Conservation (phyloP, 148 eudicot species). For the Silene conica region DNA sequence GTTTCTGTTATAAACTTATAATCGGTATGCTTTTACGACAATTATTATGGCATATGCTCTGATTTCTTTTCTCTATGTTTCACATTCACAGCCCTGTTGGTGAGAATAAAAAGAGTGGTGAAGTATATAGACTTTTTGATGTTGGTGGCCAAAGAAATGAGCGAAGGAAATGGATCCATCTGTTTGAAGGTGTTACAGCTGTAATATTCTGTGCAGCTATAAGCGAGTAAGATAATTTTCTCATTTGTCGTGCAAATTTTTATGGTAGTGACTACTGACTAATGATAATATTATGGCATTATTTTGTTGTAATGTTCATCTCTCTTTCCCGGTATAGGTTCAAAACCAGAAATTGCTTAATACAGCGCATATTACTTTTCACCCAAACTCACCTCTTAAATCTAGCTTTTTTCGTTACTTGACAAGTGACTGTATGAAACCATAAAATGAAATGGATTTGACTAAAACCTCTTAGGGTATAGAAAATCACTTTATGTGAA, state of each 20-base stretch:
- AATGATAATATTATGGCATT: neutral
- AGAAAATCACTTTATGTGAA: neutral
- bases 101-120: conserved; percentile 92
- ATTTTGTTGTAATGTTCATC: neutral
- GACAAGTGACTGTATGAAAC: neutral
- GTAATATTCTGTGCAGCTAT: conserved; percentile 96
- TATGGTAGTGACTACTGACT: neutral
- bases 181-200: conserved; percentile 98
- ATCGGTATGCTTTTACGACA: neutral
- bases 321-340: neutral
- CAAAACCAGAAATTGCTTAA: neutral
- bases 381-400: neutral
- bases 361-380: neutral
- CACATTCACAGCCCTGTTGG: conserved; percentile 79
- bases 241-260: neutral
- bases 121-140: conserved; percentile 91
- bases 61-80: neutral
- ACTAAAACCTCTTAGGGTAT: conserved; percentile 1
- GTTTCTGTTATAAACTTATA: neutral
- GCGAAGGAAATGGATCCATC: conserved; percentile 99
- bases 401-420: neutral
- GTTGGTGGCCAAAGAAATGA: conserved; percentile 99
- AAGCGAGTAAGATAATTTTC: conserved; percentile 71
- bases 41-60: neutral
- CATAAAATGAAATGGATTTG: neutral